Evolutionary conservation across 1,284 basidiomycete genomes (phyloP), one percentile per base, ranked within the genome.

Genomic region (Heliocybe sulcata): DNA sequence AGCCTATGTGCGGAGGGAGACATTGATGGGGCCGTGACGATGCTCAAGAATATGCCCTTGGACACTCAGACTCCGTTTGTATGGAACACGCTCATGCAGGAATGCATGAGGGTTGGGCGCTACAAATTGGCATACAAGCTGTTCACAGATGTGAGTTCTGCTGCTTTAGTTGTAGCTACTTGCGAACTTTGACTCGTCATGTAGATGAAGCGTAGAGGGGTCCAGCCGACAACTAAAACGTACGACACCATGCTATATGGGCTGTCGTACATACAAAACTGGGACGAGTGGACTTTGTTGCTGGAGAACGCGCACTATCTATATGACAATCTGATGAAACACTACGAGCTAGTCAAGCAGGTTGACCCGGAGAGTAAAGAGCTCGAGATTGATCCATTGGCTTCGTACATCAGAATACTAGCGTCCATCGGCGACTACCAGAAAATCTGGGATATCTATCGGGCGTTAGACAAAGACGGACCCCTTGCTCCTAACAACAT

Each of bases 191-290:
- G 29, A 31, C 29, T 6, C 12, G 29, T 14, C 25, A n/a, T 54
- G 11, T 56, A 91, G 90, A 89, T 92, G 87, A 91, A 90, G 66
- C 78, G 89, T 45, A 80, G 90, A 45, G 85, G 86, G 1, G 81
- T 89, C 62, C 74, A 72, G 51, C 87, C 89, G 19, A 82, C 76
- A 47, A 66, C 73, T n/a, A 67, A 80, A 52, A 89, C 88, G 1
- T 91, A 78, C 59, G 71, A 74, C 33, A 85, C 83, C 14, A 71
- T 91, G 67, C 73, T 92, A 64, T 74, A 65, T 38, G 87, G 85
- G 4, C 74, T 85, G 52, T 71, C 75, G 1, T 72, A 71, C 22
- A 79, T 90, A 31, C 72, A 81, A 20, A 66, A 82, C 57, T 90
- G 87, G 85, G 58, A 69, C 1, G 62, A 57, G 16, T 73, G 79